Evolutionary conservation across 306 rosid species (phyloP), one percentile per base, ranked within the genome.

Genomic region (Cucumis cinereus): DNA sequence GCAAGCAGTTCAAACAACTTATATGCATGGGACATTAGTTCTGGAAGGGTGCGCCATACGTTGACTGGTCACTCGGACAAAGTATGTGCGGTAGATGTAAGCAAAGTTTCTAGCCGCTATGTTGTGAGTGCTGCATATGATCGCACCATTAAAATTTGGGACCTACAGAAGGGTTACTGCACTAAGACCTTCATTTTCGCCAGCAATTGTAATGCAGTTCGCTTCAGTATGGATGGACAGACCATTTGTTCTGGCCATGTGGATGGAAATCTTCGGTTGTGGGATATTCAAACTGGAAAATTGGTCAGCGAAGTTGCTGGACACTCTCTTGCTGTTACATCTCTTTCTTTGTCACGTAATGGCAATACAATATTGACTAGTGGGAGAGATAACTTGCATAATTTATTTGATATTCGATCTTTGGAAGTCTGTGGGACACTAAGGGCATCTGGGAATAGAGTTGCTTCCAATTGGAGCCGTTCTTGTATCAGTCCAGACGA

Each of bases 1-100:
- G 99, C 99, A 7, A 92, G 99, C 93, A 92, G 99, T 82, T 95
- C 99, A 47, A 90, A 95, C 87, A 95, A 92, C 83, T 85, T 95
- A 74, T 90, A 69, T 79, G 96, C 85, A 10, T 95, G 97, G 99
- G 98, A 95, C 79, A 78, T 92, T 78, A 82, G 40, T 84, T 81
- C 95, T 0, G 97, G 99, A 12, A 89, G 97, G 74, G 92, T 95
- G 57, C 93, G 90, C 16, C 98, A 90, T 73, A 90, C 96, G 77
- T 92, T 92, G 61, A 92, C 96, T 1, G 98, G 99, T 58, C 99
- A 95, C 85, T 73, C 84, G 0, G 99, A 95, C 79, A 92, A 95
- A 92, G 99, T 95, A 47, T 95, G 99, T 69, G 92, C 98, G 4
- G 99, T 95, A 35, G 99, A 92, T 82, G 96, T 89, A 14, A 90